A percentile compares a stretch with the other conserved stretches of the same genome.
Conservation (phyloP, 23 red algal genomes). For the Gracilaria gracilis region DNA sequence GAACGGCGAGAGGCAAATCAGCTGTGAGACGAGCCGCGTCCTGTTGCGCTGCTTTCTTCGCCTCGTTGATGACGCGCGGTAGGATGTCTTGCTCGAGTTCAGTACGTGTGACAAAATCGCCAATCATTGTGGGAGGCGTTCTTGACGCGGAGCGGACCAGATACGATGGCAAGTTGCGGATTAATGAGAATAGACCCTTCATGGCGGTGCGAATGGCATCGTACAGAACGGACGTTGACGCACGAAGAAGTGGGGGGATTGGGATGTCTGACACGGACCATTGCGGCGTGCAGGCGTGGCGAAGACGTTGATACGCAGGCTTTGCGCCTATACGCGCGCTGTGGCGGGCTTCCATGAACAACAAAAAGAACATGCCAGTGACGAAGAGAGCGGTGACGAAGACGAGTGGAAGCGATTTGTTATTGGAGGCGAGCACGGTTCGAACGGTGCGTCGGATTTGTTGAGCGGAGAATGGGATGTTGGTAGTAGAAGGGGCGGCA, state of each 20-base stretch:
- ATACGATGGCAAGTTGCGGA: background rate
- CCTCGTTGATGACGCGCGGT: constrained; percentile 32
- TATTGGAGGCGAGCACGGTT: background rate
- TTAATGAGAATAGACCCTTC: constrained; percentile 6
- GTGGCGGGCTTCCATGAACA: constrained; percentile 22
- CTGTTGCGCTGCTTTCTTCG: constrained; percentile 50
- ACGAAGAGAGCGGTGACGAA: background rate
- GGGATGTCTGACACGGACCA: constrained; percentile 13
- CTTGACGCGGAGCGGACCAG: constrained; percentile 13
- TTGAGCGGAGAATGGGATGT: background rate
- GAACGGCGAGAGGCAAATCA: constrained; percentile 34
- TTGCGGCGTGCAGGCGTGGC: constrained; percentile 12
- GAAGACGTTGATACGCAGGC: constrained; percentile 1
- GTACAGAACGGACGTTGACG: constrained; percentile 18
- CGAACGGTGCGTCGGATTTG: background rate
- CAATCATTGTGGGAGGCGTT: constrained; percentile 2
- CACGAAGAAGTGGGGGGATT: constrained; percentile 9
- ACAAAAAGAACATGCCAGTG: constrained; percentile 15
- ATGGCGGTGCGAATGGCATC: background rate
- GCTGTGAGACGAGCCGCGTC: constrained; percentile 10
- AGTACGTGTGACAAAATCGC: constrained; percentile 36
- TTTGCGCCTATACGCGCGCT: background rate
- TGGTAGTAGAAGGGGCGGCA: background rate
- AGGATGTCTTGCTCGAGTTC: constrained; percentile 46
- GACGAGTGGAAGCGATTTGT: background rate